These are phyloP conservation scores for Cyclostephanos tholiformis DNA, from an alignment of 108 stramenopile species.

Conservation along the genomic window DNA sequence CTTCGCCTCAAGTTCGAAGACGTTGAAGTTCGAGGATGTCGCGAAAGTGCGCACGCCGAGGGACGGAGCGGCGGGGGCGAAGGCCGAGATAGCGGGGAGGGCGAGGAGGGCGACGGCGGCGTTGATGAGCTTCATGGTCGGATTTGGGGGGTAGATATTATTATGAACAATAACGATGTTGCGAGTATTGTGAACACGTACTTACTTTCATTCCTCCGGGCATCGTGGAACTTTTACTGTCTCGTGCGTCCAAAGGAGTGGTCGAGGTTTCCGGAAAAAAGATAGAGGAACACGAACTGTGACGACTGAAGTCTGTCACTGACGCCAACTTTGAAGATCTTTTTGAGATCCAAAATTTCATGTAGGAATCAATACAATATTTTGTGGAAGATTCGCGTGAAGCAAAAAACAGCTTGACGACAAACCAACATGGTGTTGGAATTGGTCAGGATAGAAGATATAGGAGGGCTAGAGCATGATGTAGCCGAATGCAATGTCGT, in stretches of 20 bases:
- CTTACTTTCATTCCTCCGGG: background rate
- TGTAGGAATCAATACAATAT: no score
- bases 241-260: background rate
- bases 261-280: background rate
- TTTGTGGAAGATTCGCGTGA: no score
- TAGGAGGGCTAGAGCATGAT: no score
- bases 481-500: no score
- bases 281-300: no score
- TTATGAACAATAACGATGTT: background rate
- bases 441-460: no score
- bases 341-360: no score
- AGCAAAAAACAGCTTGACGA: no score
- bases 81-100: slow-evolving; percentile 66
- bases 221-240: no score
- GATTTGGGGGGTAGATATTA: background rate
- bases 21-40: slow-evolving; percentile 47
- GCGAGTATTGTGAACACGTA: slow-evolving; percentile 3
- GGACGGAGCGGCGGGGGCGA: slow-evolving; percentile 69
- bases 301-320: no score
- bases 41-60: slow-evolving; percentile 65
- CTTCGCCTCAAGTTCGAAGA: slow-evolving; percentile 89
- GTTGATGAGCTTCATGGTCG: slow-evolving; percentile 77
- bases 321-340: no score
- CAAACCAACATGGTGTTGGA: no score
- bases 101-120: slow-evolving; percentile 69